Percentiles rank a stretch among this genome's conserved stretches.
These are phyloP conservation scores for Pseudozyma sp. DNA, from an alignment of 1,284 basidiomycete genomes.

Conservation along the genomic window DNA sequence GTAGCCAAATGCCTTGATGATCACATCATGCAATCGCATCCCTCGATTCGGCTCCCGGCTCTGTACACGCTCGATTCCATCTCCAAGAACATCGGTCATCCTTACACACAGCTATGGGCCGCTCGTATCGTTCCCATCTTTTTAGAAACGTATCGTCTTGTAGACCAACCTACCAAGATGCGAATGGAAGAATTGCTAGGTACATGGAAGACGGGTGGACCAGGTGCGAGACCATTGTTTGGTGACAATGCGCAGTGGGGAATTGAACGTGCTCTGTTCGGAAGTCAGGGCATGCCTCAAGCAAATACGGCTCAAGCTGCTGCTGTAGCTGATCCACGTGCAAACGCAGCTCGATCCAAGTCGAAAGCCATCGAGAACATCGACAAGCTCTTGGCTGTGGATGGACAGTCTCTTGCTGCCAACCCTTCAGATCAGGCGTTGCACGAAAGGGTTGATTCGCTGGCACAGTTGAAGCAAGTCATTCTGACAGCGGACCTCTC, in stretches of 20 bases:
- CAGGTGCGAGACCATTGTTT: slow-evolving; percentile 55
- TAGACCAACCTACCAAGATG: slow-evolving; percentile 63
- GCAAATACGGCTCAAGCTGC: slow-evolving; percentile 16
- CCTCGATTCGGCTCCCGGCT: slow-evolving; percentile 88
- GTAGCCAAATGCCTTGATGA: slow-evolving; percentile 88
- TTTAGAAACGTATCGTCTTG: slow-evolving; percentile 65
- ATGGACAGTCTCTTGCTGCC: slow-evolving; percentile 46
- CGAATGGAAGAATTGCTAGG: slow-evolving; percentile 66
- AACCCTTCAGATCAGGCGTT: slow-evolving; percentile 47
- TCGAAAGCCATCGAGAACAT: slow-evolving; percentile 58
- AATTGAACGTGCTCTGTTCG: slow-evolving; percentile 63
- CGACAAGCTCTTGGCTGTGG: slow-evolving; percentile 56
- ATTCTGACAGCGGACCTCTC: slow-evolving; percentile 81
- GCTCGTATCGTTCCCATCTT: slow-evolving; percentile 62
- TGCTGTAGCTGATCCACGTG: slow-evolving; percentile 26
- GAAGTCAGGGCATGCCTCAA: slow-evolving; percentile 54
- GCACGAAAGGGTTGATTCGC: slow-evolving; percentile 50
- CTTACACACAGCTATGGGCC: slow-evolving; percentile 63
- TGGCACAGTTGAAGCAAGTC: slow-evolving; percentile 77
- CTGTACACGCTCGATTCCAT: slow-evolving; percentile 97
- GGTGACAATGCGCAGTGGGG: slow-evolving; percentile 61
- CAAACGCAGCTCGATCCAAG: slow-evolving; percentile 32
- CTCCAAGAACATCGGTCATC: slow-evolving; percentile 66
- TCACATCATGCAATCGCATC: slow-evolving; percentile 78
- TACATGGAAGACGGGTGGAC: slow-evolving; percentile 64